A percentile compares a stretch with the other conserved stretches of the same genome.
phyloP scores from a whole-genome alignment of 2,329 filamentous ascomycete genomes.

The Pestalotiopsis sp. region DNA sequence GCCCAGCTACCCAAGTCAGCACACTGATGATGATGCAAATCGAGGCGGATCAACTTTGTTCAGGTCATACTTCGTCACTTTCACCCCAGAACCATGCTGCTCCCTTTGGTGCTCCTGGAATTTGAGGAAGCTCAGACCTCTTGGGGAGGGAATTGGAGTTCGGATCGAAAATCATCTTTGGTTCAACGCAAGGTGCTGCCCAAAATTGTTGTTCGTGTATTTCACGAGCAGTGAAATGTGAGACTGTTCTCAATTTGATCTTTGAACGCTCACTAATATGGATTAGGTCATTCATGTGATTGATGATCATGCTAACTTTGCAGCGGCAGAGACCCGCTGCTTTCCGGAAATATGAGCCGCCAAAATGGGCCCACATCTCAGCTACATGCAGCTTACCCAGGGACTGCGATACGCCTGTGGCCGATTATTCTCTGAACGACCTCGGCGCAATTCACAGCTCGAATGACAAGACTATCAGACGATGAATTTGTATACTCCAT shows the following conservation, averaged over 20 bases:
- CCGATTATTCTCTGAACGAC: neutral
- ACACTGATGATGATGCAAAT: neutral
- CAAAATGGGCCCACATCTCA: neutral
- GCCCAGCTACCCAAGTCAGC: neutral
- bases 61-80: neutral
- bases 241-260: neutral
- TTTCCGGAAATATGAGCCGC: neutral
- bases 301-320: neutral
- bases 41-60: neutral
- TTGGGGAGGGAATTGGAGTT: neutral
- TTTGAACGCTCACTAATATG: neutral
- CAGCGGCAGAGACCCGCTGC: neutral
- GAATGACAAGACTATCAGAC: too few relatives aligned
- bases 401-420: neutral
- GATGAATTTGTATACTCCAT: too few relatives aligned
- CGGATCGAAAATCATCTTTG: neutral
- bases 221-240: neutral
- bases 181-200: neutral
- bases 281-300: neutral
- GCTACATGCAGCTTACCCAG: neutral
- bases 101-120: neutral
- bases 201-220: neutral
- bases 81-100: neutral
- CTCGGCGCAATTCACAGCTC: too few relatives aligned
- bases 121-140: neutral